Evolutionary conservation across 108 stramenopile genomes (phyloP).

Genomic region (Cyclotella kingstonii): DNA sequence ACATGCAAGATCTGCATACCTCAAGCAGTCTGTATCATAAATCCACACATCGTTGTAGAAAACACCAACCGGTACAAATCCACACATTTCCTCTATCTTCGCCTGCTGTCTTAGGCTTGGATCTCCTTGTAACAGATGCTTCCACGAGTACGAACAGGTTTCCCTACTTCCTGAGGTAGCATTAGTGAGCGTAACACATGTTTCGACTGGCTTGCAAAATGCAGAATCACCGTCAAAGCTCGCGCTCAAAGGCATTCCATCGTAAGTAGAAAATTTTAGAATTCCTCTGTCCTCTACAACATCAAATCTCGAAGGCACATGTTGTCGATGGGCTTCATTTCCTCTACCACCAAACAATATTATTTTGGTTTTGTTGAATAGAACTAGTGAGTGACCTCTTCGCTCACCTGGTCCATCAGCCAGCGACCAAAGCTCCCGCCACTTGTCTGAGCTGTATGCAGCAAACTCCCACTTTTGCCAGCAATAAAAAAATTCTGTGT

Average conservation of each 20-base stretch:
- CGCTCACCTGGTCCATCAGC: conserved; percentile 37
- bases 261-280: conserved; percentile 69
- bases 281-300: conserved; percentile 53
- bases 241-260: conserved; percentile 50
- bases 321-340: conserved; percentile 47
- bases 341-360: conserved; percentile 70
- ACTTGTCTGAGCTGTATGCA: conserved; percentile 32
- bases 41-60: conserved; percentile 83
- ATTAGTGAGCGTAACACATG: conserved; percentile 37
- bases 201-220: conserved; percentile 21
- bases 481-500: not conserved
- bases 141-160: conserved; percentile 47
- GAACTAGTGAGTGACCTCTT: conserved; percentile 48
- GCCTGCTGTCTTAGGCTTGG: conserved; percentile 21
- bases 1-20: conserved; percentile 60
- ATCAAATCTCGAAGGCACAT: conserved; percentile 49
- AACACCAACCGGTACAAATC: conserved; percentile 54
- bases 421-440: conserved; percentile 43
- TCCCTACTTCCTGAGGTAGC: conserved; percentile 41
- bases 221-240: conserved; percentile 21
- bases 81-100: conserved; percentile 45
- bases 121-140: conserved; percentile 14
- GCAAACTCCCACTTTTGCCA: conserved; percentile 51
- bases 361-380: conserved; percentile 42
- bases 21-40: conserved; percentile 69